Evolutionary conservation across 495 filamentous ascomycete genomes (phyloP).

Genomic region (Lasiosphaeriaceae sp.): DNA sequence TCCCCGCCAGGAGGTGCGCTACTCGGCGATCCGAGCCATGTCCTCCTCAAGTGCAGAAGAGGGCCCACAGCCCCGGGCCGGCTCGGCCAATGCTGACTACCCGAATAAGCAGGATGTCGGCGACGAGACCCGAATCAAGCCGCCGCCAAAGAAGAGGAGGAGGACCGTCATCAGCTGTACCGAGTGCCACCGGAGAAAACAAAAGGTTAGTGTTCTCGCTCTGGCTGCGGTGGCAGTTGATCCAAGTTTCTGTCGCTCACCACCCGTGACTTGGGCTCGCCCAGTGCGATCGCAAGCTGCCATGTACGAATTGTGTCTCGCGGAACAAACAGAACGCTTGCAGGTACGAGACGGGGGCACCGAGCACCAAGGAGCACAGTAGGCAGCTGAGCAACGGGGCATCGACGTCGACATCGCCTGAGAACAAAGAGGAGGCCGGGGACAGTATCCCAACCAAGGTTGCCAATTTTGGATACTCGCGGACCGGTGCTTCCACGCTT

Average conservation of each 20-base stretch:
- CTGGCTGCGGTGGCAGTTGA: background rate
- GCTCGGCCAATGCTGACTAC: background rate
- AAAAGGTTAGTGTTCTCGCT: constrained; percentile 43
- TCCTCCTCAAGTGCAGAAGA: constrained; percentile 3
- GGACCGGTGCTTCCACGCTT: constrained; percentile 41
- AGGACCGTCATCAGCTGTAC: constrained; percentile 59
- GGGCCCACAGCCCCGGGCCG: background rate
- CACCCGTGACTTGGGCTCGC: background rate
- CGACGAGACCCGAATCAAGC: background rate
- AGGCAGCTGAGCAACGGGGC: constrained; percentile 12
- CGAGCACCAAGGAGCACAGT: constrained; percentile 34
- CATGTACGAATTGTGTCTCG: constrained; percentile 58
- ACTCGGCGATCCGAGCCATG: background rate
- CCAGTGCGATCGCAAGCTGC: constrained; percentile 59
- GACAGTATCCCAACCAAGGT: constrained; percentile 25
- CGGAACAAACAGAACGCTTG: constrained; percentile 47
- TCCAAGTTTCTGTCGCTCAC: background rate
- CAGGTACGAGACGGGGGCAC: constrained; percentile 49
- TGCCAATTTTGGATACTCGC: constrained; percentile 47
- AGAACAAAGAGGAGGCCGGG: background rate
- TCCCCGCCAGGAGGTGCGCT: too few relatives aligned
- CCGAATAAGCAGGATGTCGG: background rate
- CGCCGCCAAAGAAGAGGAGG: constrained; percentile 46
- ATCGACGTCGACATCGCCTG: background rate
- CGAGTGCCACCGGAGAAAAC: constrained; percentile 61